phyloP scores from a whole-genome alignment of 2,329 filamentous ascomycete species.

The Juglanconis oblonga region DNA sequence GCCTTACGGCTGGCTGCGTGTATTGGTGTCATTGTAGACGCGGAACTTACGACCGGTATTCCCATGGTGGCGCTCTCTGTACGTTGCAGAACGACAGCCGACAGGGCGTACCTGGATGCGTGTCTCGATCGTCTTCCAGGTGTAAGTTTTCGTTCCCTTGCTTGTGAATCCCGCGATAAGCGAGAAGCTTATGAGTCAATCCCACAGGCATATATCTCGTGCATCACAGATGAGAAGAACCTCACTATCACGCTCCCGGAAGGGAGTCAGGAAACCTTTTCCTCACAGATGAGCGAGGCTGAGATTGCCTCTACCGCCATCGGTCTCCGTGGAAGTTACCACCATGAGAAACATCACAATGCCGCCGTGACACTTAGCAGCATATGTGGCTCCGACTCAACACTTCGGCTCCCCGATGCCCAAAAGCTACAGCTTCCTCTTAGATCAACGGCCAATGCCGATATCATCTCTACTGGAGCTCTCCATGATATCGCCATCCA shows the following conservation, averaged over 20 bases:
- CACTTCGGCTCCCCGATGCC: slow-evolving; percentile 8
- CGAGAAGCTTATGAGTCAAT: neutral
- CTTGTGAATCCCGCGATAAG: neutral
- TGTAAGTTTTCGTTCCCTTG: slow-evolving; percentile 3
- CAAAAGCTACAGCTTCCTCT: slow-evolving; percentile 7
- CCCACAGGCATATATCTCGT: slow-evolving; percentile 16
- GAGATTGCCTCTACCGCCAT: slow-evolving; percentile 4
- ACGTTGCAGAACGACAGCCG: too few species aligned
- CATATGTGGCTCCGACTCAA: neutral
- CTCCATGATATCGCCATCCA: slow-evolving; percentile 15
- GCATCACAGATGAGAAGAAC: slow-evolving; percentile 8
- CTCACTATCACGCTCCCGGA: slow-evolving; percentile 12
- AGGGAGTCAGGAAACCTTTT: neutral
- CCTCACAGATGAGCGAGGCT: neutral
- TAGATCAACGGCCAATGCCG: slow-evolving; percentile 14
- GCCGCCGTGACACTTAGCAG: too few species aligned
- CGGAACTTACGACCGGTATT: neutral
- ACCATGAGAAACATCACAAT: slow-evolving; percentile 2
- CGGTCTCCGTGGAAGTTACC: slow-evolving; percentile 11
- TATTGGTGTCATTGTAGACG: slow-evolving; percentile 13
- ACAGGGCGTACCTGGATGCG: too few species aligned
- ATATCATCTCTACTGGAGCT: neutral
- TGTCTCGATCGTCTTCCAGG: neutral
- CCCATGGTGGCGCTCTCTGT: neutral
- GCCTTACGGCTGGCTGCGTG: slow-evolving; percentile 13